Conservation (phyloP, 1,139 yeast species). For the Petasospora fabianii region DNA sequence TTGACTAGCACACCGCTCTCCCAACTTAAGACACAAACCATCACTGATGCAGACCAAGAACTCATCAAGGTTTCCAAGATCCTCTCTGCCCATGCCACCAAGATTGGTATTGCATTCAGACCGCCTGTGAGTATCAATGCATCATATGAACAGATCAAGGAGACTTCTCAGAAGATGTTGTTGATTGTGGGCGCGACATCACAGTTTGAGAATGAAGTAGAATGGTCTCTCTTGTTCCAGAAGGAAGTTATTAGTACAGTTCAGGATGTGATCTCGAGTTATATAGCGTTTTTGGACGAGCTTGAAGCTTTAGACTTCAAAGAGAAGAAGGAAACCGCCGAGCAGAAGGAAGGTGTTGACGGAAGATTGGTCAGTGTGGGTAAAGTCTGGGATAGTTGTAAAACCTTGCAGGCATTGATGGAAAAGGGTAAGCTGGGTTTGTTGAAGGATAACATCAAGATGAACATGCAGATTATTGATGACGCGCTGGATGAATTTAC, state of each 20-base stretch:
- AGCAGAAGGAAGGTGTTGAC: slow-evolving; percentile 19
- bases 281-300: slow-evolving; percentile 31
- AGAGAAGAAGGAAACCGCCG: slow-evolving; percentile 18
- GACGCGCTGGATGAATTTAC: slow-evolving; percentile 65
- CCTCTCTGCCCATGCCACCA: slow-evolving; percentile 75
- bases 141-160: slow-evolving; percentile 50
- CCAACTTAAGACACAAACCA: slow-evolving; percentile 35
- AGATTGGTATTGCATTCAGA: slow-evolving; percentile 70
- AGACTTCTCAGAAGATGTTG: slow-evolving; percentile 25
- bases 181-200: slow-evolving; percentile 18
- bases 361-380: slow-evolving; percentile 58
- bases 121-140: slow-evolving; percentile 53
- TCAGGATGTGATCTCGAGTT: slow-evolving; percentile 11
- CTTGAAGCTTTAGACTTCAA: slow-evolving; percentile 27
- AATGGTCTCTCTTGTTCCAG: slow-evolving; percentile 19
- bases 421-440: slow-evolving; percentile 50
- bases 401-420: slow-evolving; percentile 37
- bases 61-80: slow-evolving; percentile 54
- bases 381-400: slow-evolving; percentile 61
- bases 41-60: slow-evolving; percentile 50
- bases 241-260: slow-evolving; percentile 15
- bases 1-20: slow-evolving; percentile 11
- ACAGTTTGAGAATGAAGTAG: slow-evolving; percentile 10
- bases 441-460: slow-evolving; percentile 42
- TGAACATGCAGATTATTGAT: slow-evolving; percentile 45